A percentile compares a stretch with the other conserved stretches of the same genome.
Conservation (phyloP, 345 rosid genomes). For the Moricandia moricandioides region DNA sequence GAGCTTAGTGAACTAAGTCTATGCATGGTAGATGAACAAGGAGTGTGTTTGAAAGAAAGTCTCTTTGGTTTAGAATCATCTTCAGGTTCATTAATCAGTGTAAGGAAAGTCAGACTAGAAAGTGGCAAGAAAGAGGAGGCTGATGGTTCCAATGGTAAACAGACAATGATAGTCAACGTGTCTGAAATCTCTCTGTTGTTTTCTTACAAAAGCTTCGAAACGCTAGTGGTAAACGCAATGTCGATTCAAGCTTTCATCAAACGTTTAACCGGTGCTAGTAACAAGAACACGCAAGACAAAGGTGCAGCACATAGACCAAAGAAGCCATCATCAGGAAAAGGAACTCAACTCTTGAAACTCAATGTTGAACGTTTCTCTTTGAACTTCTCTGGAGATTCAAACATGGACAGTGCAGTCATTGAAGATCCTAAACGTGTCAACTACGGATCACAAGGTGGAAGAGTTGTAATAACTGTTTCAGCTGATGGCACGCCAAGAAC, state of each 20-base stretch:
- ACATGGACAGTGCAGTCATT: slow-evolving; percentile 62
- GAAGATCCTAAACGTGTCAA: slow-evolving; percentile 95
- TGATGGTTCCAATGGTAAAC: slow-evolving; percentile 51
- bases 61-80: slow-evolving; percentile 73
- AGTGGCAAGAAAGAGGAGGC: slow-evolving; percentile 78
- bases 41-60: slow-evolving; percentile 70
- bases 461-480: slow-evolving; percentile 55
- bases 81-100: slow-evolving; percentile 67
- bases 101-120: slow-evolving; percentile 71
- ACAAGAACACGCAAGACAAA: slow-evolving; percentile 48
- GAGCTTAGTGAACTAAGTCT: slow-evolving; percentile 85
- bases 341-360: slow-evolving; percentile 66
- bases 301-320: slow-evolving; percentile 44
- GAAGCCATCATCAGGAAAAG: slow-evolving; percentile 68
- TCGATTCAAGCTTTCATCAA: slow-evolving; percentile 64
- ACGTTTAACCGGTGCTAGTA: slow-evolving; percentile 44
- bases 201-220: slow-evolving; percentile 66
- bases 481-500: slow-evolving; percentile 80
- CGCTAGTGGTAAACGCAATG: slow-evolving; percentile 59
- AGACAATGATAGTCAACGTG: slow-evolving; percentile 64
- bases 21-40: slow-evolving; percentile 79
- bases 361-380: slow-evolving; percentile 77
- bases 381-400: slow-evolving; percentile 62
- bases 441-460: slow-evolving; percentile 98
- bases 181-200: slow-evolving; percentile 69